phyloP scores from a whole-genome alignment of 768 basidiomycete species.

The Gelatoporia subvermispora region DNA sequence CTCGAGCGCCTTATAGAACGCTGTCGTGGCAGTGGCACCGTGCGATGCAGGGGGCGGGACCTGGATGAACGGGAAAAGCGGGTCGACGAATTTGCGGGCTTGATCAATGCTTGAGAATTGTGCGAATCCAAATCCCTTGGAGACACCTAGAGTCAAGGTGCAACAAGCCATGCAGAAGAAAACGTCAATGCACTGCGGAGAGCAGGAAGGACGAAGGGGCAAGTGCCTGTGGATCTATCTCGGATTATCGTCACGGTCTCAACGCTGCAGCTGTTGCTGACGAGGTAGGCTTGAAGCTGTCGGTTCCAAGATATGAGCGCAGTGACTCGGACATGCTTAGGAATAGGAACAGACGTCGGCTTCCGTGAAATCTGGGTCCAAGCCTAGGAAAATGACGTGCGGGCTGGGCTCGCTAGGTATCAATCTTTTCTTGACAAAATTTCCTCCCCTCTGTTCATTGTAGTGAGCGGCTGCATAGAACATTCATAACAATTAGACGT shows the following conservation, averaged over 20 bases:
- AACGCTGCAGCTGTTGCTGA: constrained; percentile 65
- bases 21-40: constrained; percentile 68
- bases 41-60: constrained; percentile 90
- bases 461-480: constrained; percentile 44
- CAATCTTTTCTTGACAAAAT: constrained; percentile 64
- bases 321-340: constrained; percentile 22
- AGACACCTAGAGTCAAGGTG: constrained; percentile 51
- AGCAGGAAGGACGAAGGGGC: constrained; percentile 70
- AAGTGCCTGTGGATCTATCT: constrained; percentile 95
- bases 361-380: constrained; percentile 90
- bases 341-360: constrained; percentile 70
- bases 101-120: constrained; percentile 85
- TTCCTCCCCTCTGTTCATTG: constrained; percentile 22
- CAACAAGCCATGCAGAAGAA: constrained; percentile 32
- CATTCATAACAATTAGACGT: constrained; percentile 37
- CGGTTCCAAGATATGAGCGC: constrained; percentile 9
- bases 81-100: constrained; percentile 87
- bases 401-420: constrained; percentile 82
- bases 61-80: constrained; percentile 85
- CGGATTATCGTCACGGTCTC: constrained; percentile 93
- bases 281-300: constrained; percentile 78
- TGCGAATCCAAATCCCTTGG: constrained; percentile 96
- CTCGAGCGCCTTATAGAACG: constrained; percentile 73
- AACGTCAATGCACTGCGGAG: constrained; percentile 67
- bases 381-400: constrained; percentile 92